Evolutionary conservation across 2,329 filamentous ascomycete genomes (phyloP), one percentile per base, ranked within the genome.

Genomic region (Verticillium alfalfae): DNA sequence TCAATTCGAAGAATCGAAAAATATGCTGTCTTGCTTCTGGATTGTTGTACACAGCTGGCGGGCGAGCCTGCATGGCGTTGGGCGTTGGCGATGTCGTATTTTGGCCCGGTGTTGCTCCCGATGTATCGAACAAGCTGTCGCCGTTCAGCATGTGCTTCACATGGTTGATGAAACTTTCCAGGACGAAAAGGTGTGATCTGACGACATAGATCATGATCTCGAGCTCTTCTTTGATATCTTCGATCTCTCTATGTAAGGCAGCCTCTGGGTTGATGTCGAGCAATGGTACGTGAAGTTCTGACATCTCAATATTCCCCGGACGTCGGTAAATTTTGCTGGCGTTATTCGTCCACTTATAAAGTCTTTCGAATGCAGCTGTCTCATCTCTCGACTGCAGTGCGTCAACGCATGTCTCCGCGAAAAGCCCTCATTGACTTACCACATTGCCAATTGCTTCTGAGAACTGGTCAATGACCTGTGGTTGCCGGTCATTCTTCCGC

Each of bases 151-250:
- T 63, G 22, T 45, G 38, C 5, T 63, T 56, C 1, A 67, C 68
- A 37, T 71, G 66, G 34, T 63, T 63, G 1, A 67, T 66, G 60
- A 72, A 75, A 2, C 64, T 64, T 22, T 69, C 67, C 3, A 76
- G 60, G 0, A 75, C 69, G 3, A 74, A 70, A 2, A 63, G 56
- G 45, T 79, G 79, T n/a, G 72, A 70, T 6, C 69, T 70, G 5
- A 70, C 67, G 15, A 81, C 70, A 15, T 74, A 70, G 0, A 76
- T 67, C 70, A 82, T 80, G 59, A 82, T 82, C 9, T 77, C 75
- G 0, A 83, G 71, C 63, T 83, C 79, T 15, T 81, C 79, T 1
- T 77, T 66, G 26, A 82, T 79, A 52, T 82, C 79, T 57, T 79
- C 78, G 10, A 79, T 75, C 58, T 82, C 79, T 0, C 71, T 67